Base-by-base conservation (phyloP, 371 early-diverging fungal species). In the Apophysomyces trapeziformis region DNA sequence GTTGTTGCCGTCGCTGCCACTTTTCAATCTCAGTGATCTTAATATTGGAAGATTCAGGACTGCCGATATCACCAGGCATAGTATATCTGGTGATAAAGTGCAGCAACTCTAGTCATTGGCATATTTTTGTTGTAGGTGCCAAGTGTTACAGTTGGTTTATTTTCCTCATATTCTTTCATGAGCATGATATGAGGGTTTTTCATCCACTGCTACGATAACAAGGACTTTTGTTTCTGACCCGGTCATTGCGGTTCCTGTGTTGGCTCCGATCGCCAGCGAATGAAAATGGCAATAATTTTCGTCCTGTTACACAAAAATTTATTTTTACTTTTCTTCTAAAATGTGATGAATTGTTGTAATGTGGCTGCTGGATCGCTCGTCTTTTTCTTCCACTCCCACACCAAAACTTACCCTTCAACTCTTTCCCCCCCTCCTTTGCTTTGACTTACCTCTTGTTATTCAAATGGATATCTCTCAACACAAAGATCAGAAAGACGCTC, bases 401-500 rank as follows among this genome's bases (percentile, higher is more conserved):
- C 43, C 1, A 12, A 9, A 5, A n/a, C 13, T 45, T 13, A n/a
- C 0, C 16, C 13, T 45, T 45, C 16, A 21, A 18, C 21, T 50
- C 21, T 11, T 7, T 5, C 16, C 16, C 54, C 21, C 54, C n/a
- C n/a, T 45, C 14, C 44, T 61, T 21, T 16, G 16, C 14, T 35
- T 45, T 36, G n/a, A 47, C 21, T 9, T 47, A 11, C 47, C 46
- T 36, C 47, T 36, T 39, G 8, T 36, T 26, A 32, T 58, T 8
- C 32, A 26, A 26, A 58, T 58, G 58, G 58, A 58, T 13, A 21
- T 50, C 5, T 21, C 9, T 21, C 45, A 62, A 50, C 62, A 46
- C 45, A 58, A 50, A 46, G 46, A 45, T 50, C 54, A 16, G 21
- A 62, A 62, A 38, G 62, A 62, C 37, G 38, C 62, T 14, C 26